Evolutionary conservation across 305 asterid genomes (phyloP), one percentile per base, ranked within the genome.

Genomic region (Ilex paraguariensis): DNA sequence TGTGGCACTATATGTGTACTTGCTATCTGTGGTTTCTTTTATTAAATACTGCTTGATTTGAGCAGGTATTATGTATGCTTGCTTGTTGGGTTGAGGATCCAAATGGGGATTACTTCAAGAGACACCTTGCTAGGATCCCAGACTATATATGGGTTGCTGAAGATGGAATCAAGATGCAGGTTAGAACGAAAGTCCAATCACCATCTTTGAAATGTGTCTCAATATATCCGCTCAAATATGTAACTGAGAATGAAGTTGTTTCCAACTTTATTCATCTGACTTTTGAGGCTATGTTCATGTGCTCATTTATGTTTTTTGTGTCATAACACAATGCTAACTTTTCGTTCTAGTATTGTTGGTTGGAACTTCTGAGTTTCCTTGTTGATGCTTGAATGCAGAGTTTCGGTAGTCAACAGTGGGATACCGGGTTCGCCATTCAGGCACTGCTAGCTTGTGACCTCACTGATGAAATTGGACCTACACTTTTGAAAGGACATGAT

Each of bases 131-230:
- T 4, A 74, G 97, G 57, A 76, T 93, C 73, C 96, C 97, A 1
- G 98, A 93, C 63, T 93, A 82, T 58, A 32, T 87, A 7, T 93
- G 97, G 98, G 74, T 93, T 45, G 95, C 94, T 2, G 97, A 93
- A 79, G 98, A 93, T 75, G 98, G 98, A 57, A 89, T 89, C 96
- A 92, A 92, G 65, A 92, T 92, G 97, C 95, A 86, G 92, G 96
- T 88, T 16, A 28, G 65, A 17, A 30, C 11, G 15, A 13, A 15
- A 55, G 32, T 42, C 48, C 1, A 42, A 6, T 42, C 48, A 42
- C 48, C 11, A 42, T 42, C 7, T 42, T 42, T 42, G 1, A 42
- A 42, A 42, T 42, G 28, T 21, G 28, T 21, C 28, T 21, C 28
- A 21, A 21, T 21, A 21, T 21, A 21, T 21, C 28, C 28, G 28